Evolutionary conservation across 345 rosid species (phyloP).

Genomic region (Lumnitzera racemosa): DNA sequence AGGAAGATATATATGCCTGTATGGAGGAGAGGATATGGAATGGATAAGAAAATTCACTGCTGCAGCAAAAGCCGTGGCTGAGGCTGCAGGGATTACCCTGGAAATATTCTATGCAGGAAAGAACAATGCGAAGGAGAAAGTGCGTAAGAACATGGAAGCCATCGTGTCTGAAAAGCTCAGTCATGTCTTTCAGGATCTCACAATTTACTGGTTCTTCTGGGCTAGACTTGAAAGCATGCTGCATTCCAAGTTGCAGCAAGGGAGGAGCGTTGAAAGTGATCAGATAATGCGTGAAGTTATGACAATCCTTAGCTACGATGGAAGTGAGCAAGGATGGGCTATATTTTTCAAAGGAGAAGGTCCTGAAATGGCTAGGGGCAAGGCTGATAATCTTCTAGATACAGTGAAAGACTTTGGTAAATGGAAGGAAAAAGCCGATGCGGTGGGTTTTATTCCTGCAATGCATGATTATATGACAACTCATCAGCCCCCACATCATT

Average conservation of each 20-base stretch:
- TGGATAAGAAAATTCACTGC: slow-evolving; percentile 29
- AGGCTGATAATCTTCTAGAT: slow-evolving; percentile 1
- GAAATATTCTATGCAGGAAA: slow-evolving; percentile 30
- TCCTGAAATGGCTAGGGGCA: slow-evolving; percentile 16
- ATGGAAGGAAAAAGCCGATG: not conserved
- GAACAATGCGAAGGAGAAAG: slow-evolving; percentile 17
- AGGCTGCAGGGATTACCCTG: slow-evolving; percentile 9
- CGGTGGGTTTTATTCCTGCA: slow-evolving; percentile 5
- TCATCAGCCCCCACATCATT: slow-evolving; percentile 12
- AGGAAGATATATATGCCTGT: slow-evolving; percentile 21
- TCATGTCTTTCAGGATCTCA: slow-evolving; percentile 5
- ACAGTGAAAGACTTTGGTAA: not conserved
- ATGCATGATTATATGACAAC: slow-evolving; percentile 6
- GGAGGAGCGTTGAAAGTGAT: slow-evolving; percentile 14
- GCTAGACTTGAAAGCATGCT: slow-evolving; percentile 31
- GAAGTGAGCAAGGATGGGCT: slow-evolving; percentile 30
- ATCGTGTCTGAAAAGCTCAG: slow-evolving; percentile 15
- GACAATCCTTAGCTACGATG: slow-evolving; percentile 27
- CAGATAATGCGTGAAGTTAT: slow-evolving; percentile 22
- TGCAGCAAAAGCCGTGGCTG: slow-evolving; percentile 7
- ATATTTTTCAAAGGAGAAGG: slow-evolving; percentile 7
- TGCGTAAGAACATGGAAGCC: not conserved
- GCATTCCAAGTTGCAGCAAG: slow-evolving; percentile 19
- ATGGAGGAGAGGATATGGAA: slow-evolving; percentile 26
- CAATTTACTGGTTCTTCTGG: slow-evolving; percentile 28